phyloP scores from a whole-genome alignment of 495 filamentous ascomycete genomes.

The Gamarada debralockiae region DNA sequence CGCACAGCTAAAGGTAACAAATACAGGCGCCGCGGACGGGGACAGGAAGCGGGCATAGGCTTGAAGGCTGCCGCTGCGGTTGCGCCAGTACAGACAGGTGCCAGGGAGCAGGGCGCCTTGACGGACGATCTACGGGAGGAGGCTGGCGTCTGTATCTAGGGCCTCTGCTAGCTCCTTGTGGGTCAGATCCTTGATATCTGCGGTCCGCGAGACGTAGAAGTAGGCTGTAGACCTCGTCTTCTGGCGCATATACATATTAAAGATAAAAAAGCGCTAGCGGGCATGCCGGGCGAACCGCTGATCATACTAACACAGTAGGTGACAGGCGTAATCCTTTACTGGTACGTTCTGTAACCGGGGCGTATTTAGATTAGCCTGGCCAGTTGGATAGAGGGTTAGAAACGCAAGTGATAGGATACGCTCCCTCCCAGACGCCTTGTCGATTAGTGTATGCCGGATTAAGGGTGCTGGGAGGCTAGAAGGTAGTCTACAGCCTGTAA shows the following conservation, averaged over 20 bases:
- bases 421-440: slow-evolving; percentile 6
- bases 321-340: neutral
- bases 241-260: neutral
- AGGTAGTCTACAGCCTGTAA: neutral
- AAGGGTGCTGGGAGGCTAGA: neutral
- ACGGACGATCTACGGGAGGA: slow-evolving; percentile 5
- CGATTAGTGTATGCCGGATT: slow-evolving; percentile 1
- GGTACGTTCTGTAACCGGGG: neutral
- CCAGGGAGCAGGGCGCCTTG: neutral
- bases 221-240: neutral
- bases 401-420: slow-evolving; percentile 1
- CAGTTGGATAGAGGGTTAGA: neutral
- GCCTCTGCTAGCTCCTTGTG: neutral
- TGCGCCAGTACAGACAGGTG: neutral
- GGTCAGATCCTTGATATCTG: neutral
- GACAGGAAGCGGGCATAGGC: neutral
- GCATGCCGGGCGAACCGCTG: neutral
- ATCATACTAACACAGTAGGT: neutral
- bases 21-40: neutral
- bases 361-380: neutral
- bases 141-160: neutral
- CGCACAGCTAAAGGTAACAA: neutral
- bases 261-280: neutral
- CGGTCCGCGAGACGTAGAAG: neutral
- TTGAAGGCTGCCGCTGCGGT: neutral